Evolutionary conservation across 805 yeast genomes (phyloP).

Genomic region (Diddensiella santjacobensis): DNA sequence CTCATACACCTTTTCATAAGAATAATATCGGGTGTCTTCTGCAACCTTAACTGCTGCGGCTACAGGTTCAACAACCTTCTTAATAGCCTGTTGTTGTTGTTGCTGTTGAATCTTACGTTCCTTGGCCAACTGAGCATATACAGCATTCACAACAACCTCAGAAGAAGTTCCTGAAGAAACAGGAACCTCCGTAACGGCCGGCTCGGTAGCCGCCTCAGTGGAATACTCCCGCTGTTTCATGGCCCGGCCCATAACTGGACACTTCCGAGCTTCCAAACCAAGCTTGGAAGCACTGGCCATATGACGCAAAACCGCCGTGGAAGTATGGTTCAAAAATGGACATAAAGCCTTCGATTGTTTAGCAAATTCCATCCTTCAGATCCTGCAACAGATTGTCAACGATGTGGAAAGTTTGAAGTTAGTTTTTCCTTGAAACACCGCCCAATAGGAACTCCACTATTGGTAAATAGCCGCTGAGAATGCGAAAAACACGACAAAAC

Average conservation of each 20-base stretch:
- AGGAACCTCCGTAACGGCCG: slow-evolving; percentile 34
- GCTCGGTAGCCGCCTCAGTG: slow-evolving; percentile 22
- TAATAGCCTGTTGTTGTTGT: background rate
- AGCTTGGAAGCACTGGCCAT: slow-evolving; percentile 44
- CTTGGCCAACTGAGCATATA: background rate
- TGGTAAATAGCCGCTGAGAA: too few species aligned
- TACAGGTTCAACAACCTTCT: slow-evolving; percentile 14
- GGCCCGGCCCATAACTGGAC: slow-evolving; percentile 93
- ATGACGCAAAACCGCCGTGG: slow-evolving; percentile 57
- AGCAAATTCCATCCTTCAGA: slow-evolving; percentile 1
- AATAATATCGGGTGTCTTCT: slow-evolving; percentile 41
- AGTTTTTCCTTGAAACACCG: too few species aligned
- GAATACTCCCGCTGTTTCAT: slow-evolving; percentile 34
- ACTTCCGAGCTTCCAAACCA: slow-evolving; percentile 58
- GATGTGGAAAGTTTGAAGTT: too few species aligned
- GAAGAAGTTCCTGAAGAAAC: slow-evolving; percentile 27
- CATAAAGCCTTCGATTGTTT: slow-evolving; percentile 69
- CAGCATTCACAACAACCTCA: background rate
- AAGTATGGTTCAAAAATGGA: slow-evolving; percentile 67
- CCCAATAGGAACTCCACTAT: too few species aligned
- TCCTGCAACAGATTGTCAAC: background rate
- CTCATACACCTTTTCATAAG: slow-evolving; percentile 66
- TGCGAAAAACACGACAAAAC: too few species aligned
- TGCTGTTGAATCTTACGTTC: background rate
- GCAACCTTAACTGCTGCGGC: slow-evolving; percentile 3